A percentile compares a stretch with the other conserved stretches of the same genome.
Conservation (phyloP, 2,329 filamentous ascomycete species). For the Fusarium secorum region DNA sequence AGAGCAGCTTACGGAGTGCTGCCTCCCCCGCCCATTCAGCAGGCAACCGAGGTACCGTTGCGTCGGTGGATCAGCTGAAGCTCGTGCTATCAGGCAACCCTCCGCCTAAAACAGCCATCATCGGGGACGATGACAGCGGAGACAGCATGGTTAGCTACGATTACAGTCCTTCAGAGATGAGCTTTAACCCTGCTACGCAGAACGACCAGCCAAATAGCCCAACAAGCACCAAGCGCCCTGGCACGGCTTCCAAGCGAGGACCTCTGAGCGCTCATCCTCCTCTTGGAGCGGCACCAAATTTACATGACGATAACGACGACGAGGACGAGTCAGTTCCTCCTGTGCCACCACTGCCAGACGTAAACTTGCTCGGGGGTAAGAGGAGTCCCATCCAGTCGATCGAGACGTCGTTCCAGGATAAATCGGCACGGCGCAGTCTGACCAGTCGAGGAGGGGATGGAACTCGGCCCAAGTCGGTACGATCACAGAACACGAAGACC, state of each 20-base stretch:
- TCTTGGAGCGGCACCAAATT: slow-evolving; percentile 40
- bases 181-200: slow-evolving; percentile 58
- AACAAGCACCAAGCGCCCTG: slow-evolving; percentile 44
- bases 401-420: slow-evolving; percentile 49
- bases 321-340: slow-evolving; percentile 58
- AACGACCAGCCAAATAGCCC: slow-evolving; percentile 45
- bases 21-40: slow-evolving; percentile 55
- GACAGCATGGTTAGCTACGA: slow-evolving; percentile 79
- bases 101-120: slow-evolving; percentile 50
- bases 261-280: slow-evolving; percentile 56
- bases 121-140: slow-evolving; percentile 60
- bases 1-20: slow-evolving; percentile 62
- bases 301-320: slow-evolving; percentile 44
- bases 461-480: slow-evolving; percentile 46
- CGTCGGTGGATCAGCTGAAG: slow-evolving; percentile 71
- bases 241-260: slow-evolving; percentile 50
- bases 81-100: slow-evolving; percentile 64
- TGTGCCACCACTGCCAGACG: slow-evolving; percentile 62
- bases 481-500: slow-evolving; percentile 45
- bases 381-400: slow-evolving; percentile 39
- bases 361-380: slow-evolving; percentile 44
- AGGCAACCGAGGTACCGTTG: slow-evolving; percentile 59
- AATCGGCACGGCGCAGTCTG: slow-evolving; percentile 47
- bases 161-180: slow-evolving; percentile 71
- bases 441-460: slow-evolving; percentile 55